phyloP scores from a whole-genome alignment of 2,329 filamentous ascomycete species.

The Aspergillus floridensis region DNA sequence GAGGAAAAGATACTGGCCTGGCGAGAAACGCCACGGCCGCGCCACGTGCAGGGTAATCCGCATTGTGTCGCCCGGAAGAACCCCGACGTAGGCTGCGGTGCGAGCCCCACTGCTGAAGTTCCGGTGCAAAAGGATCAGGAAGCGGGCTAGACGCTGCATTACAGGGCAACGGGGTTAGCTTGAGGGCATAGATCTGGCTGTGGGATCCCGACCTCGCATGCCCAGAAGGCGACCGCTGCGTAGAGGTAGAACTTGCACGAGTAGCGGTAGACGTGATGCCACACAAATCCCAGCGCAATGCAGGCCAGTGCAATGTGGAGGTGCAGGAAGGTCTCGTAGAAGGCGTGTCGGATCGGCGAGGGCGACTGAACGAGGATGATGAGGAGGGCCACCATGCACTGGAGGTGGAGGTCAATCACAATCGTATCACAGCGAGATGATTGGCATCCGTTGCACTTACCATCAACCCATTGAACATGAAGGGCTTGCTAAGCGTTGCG shows the following conservation, averaged over 20 bases:
- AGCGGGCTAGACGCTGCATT: constrained; percentile 54
- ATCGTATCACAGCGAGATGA: too few relatives aligned
- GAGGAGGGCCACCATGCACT: neutral
- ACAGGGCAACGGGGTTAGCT: neutral
- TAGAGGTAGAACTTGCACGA: constrained; percentile 71
- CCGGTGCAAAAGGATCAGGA: constrained; percentile 61
- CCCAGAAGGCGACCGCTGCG: constrained; percentile 73
- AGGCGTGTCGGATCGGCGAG: constrained; percentile 82
- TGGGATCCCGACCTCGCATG: constrained; percentile 52
- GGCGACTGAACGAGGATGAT: constrained; percentile 51
- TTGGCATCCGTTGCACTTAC: constrained; percentile 25
- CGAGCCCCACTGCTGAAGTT: constrained; percentile 57
- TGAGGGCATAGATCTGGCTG: neutral
- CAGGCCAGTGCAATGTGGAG: constrained; percentile 75
- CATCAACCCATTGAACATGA: constrained; percentile 35
- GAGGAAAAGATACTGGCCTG: constrained; percentile 71
- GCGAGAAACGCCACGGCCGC: constrained; percentile 61
- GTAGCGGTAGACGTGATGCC: constrained; percentile 70
- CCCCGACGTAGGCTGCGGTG: constrained; percentile 64
- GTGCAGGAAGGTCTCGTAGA: constrained; percentile 93
- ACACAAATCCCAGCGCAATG: constrained; percentile 66
- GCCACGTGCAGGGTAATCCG: constrained; percentile 68
- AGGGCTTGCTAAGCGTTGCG: neutral
- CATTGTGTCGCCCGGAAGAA: constrained; percentile 66
- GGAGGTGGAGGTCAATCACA: too few relatives aligned